Evolutionary conservation across 257 asterid species (phyloP).

Genomic region (Solanum clarkiae): DNA sequence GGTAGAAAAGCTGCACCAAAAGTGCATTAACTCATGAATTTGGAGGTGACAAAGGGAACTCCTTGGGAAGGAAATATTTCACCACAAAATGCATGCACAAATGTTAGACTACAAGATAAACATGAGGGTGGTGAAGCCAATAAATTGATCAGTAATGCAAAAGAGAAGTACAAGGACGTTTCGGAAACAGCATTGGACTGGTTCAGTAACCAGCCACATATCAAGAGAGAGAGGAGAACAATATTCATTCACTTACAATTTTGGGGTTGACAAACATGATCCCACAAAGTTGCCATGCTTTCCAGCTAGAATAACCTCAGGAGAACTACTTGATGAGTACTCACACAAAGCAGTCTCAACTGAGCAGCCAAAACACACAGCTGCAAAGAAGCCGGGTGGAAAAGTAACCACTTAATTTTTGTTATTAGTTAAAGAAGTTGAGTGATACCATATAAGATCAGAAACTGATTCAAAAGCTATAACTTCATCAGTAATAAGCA

Average conservation of each 20-base stretch:
- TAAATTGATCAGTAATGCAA: not conserved
- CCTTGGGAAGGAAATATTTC: not conserved
- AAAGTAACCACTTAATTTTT: not conserved
- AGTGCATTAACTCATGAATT: not conserved
- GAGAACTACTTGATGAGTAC: not conserved
- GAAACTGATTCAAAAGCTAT: not conserved
- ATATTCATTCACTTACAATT: not conserved
- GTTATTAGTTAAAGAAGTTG: not conserved
- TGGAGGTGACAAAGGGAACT: not conserved
- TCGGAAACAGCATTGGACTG: not conserved
- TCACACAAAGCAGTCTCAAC: not conserved
- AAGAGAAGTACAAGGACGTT: not conserved
- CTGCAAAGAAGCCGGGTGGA: not conserved
- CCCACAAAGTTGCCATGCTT: not conserved
- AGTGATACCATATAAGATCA: not conserved
- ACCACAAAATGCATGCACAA: not conserved
- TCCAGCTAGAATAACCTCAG: not conserved
- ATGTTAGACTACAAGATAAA: not conserved
- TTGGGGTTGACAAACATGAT: not conserved
- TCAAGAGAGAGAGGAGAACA: not conserved
- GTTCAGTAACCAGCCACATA: not conserved
- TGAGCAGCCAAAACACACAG: not conserved
- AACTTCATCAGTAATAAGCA: not conserved
- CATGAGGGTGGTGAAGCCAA: not conserved
- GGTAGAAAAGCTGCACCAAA: slow-evolving; percentile 59